phyloP scores from a whole-genome alignment of 768 basidiomycete genomes.

The Macrolepiota albuminosa region DNA sequence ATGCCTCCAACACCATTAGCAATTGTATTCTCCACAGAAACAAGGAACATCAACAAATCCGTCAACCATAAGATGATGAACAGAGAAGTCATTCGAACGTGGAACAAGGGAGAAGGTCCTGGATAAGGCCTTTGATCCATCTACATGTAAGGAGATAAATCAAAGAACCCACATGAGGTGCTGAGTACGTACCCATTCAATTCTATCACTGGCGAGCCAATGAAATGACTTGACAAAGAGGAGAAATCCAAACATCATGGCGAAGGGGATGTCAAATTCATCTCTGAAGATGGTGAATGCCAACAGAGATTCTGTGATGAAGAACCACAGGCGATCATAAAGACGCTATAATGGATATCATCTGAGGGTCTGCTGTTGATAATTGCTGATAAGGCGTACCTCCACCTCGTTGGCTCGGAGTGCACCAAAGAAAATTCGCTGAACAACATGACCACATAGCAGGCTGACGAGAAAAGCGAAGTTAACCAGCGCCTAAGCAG shows the following conservation, averaged over 20 bases:
- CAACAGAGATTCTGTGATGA: conserved; percentile 92
- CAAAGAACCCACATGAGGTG: not conserved
- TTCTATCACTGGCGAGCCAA: conserved; percentile 92
- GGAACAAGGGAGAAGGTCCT: conserved; percentile 78
- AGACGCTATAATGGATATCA: conserved; percentile 59
- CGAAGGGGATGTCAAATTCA: conserved; percentile 90
- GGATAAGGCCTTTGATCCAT: conserved; percentile 97
- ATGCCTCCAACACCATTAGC: conserved; percentile 81
- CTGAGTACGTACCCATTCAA: conserved; percentile 77
- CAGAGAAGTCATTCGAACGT: conserved; percentile 73
- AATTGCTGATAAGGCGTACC: conserved; percentile 39
- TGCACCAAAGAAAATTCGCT: conserved; percentile 87
- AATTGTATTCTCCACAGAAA: conserved; percentile 78
- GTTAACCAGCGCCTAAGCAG: conserved; percentile 78
- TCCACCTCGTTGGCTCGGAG: conserved; percentile 88
- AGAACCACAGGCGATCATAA: conserved; percentile 96
- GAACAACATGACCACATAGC: conserved; percentile 70
- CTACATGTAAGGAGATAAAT: conserved; percentile 36
- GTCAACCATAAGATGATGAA: conserved; percentile 71
- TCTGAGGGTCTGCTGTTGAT: not conserved
- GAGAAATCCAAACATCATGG: conserved; percentile 90
- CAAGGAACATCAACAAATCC: conserved; percentile 73
- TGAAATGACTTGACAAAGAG: conserved; percentile 97
- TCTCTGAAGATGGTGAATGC: conserved; percentile 98
- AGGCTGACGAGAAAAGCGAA: conserved; percentile 79